Percentiles rank a stretch among this genome's conserved stretches.
Evolutionary conservation across 2,329 filamentous ascomycete species (phyloP).

Genomic region (Xylaria sp.): DNA sequence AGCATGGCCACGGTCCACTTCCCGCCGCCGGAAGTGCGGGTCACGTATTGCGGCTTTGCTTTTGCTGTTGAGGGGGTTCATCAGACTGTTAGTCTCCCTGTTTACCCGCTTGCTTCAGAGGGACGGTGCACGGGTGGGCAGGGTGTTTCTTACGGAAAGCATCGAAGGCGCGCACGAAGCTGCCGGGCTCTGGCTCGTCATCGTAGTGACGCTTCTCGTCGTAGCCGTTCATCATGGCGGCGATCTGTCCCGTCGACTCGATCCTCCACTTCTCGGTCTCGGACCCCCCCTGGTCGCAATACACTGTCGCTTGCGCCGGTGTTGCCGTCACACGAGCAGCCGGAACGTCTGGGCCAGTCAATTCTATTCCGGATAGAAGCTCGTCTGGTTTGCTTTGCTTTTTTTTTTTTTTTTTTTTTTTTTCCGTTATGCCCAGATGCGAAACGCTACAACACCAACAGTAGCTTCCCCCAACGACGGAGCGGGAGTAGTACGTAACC

Average conservation of each 20-base stretch:
- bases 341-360: slow-evolving; percentile 2
- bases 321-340: slow-evolving; percentile 8
- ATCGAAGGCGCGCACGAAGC: slow-evolving; percentile 87
- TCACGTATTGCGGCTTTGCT: slow-evolving; percentile 92
- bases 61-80: slow-evolving; percentile 72
- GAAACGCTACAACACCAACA: neutral
- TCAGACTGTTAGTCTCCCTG: slow-evolving; percentile 39
- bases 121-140: neutral
- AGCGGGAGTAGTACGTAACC: slow-evolving; percentile 5
- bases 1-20: slow-evolving; percentile 92
- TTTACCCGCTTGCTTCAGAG: slow-evolving; percentile 13
- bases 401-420: neutral
- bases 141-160: slow-evolving; percentile 79
- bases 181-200: slow-evolving; percentile 77
- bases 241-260: slow-evolving; percentile 13
- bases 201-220: slow-evolving; percentile 72
- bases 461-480: neutral
- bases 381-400: neutral
- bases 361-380: neutral
- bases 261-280: slow-evolving; percentile 7
- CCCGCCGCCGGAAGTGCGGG: slow-evolving; percentile 83
- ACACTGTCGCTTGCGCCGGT: slow-evolving; percentile 9
- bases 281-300: slow-evolving; percentile 21
- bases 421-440: neutral
- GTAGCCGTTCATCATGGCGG: slow-evolving; percentile 78